phyloP scores from a whole-genome alignment of 2,329 filamentous ascomycete genomes.

The Venturia aucupariae region DNA sequence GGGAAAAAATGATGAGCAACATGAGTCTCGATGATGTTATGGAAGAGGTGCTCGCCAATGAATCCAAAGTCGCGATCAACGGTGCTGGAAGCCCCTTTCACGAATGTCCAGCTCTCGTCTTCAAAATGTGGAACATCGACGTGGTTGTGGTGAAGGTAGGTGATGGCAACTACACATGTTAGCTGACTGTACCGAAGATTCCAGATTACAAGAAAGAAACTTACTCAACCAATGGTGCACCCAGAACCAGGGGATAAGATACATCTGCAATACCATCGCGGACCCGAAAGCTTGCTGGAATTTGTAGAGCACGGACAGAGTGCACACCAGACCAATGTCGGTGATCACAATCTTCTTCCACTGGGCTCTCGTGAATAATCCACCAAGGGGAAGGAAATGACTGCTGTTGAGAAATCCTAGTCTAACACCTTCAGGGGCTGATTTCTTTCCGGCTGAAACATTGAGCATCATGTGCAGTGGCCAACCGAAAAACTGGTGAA shows the following conservation, averaged over 20 bases:
- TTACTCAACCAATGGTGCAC: constrained; percentile 60
- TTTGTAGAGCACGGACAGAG: constrained; percentile 42
- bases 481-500: constrained; percentile 58
- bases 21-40: constrained; percentile 56
- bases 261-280: constrained; percentile 49
- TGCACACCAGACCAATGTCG: constrained; percentile 50
- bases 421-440: not conserved
- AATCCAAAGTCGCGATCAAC: constrained; percentile 58
- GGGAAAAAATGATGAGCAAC: constrained; percentile 56
- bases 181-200: not conserved
- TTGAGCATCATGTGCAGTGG: constrained; percentile 55
- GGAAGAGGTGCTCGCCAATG: constrained; percentile 56
- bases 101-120: constrained; percentile 51
- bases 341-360: constrained; percentile 47
- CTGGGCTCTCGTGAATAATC: constrained; percentile 52
- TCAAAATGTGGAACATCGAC: constrained; percentile 49
- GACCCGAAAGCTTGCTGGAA: constrained; percentile 45
- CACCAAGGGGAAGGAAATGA: constrained; percentile 54
- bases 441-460: constrained; percentile 15
- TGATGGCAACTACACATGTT: constrained; percentile 51
- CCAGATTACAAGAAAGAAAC: constrained; percentile 19
- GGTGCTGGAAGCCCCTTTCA: constrained; percentile 52
- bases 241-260: constrained; percentile 58
- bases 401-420: constrained; percentile 15
- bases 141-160: constrained; percentile 66